Conservation (phyloP, 208 protist species). For the Acanthamoeba divionensis region DNA sequence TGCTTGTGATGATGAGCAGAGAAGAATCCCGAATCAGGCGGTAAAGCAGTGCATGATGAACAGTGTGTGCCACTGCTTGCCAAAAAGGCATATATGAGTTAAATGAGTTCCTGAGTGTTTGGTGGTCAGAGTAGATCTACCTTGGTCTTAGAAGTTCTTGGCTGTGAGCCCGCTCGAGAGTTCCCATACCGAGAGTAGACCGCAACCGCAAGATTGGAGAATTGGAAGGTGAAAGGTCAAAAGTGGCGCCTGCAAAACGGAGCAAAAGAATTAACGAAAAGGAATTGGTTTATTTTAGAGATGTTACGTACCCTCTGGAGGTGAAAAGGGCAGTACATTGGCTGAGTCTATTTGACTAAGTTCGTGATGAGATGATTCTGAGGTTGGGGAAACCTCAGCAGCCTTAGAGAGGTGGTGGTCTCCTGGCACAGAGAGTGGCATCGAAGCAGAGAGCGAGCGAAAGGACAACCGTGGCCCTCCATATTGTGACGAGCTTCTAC, state of each 20-base stretch:
- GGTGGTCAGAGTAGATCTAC: neutral
- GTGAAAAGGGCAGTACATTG: neutral
- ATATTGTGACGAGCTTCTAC: neutral
- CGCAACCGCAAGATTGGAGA: neutral
- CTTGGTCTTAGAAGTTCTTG: neutral
- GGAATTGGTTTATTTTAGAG: neutral
- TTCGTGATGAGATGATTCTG: neutral
- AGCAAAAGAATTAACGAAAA: neutral
- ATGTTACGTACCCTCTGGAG: neutral
- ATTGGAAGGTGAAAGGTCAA: neutral
- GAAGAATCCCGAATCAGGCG: conserved; percentile 21
- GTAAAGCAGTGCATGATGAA: neutral
- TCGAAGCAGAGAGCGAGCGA: too few species aligned
- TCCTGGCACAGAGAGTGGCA: neutral
- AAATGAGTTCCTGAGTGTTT: neutral
- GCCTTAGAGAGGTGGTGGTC: neutral
- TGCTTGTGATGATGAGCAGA: neutral
- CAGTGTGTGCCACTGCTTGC: neutral
- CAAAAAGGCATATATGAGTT: neutral
- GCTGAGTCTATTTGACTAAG: neutral
- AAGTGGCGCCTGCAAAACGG: neutral
- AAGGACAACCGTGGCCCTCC: too few species aligned
- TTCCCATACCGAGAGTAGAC: neutral
- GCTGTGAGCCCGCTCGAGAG: neutral
- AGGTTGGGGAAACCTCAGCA: neutral